Evolutionary conservation across 1,139 yeast species (phyloP).

Genomic region (Kodamaea derodonti): DNA sequence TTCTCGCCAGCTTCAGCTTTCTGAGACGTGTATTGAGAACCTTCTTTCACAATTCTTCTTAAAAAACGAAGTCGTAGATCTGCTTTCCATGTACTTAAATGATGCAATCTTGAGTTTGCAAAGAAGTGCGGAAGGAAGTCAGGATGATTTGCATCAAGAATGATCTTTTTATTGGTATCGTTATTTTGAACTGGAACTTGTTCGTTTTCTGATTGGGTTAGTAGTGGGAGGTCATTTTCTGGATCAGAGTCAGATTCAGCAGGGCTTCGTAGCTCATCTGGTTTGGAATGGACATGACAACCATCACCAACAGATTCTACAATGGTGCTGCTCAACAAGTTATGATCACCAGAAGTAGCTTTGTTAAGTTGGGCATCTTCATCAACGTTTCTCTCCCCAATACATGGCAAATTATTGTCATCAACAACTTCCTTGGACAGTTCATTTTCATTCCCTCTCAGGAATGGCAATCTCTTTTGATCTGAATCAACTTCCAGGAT

Average conservation of each 20-base stretch:
- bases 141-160: slow-evolving; percentile 69
- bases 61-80: slow-evolving; percentile 63
- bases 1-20: slow-evolving; percentile 9
- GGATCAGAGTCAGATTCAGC: neutral
- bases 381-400: slow-evolving; percentile 6
- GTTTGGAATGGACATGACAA: neutral
- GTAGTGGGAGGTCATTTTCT: slow-evolving; percentile 13
- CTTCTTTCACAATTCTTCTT: slow-evolving; percentile 29
- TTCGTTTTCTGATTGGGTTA: slow-evolving; percentile 15
- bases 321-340: neutral
- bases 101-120: slow-evolving; percentile 81
- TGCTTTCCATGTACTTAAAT: slow-evolving; percentile 82
- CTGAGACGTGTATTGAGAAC: slow-evolving; percentile 3
- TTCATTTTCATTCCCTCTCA: slow-evolving; percentile 9
- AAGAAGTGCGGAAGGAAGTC: slow-evolving; percentile 69
- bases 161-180: slow-evolving; percentile 9
- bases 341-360: neutral
- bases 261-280: neutral
- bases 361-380: slow-evolving; percentile 6
- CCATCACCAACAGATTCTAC: neutral
- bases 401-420: neutral
- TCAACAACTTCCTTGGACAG: slow-evolving; percentile 5
- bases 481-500: slow-evolving; percentile 52
- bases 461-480: slow-evolving; percentile 37
- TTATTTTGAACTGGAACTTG: slow-evolving; percentile 3